Base-by-base conservation (phyloP, 73 alveolate species). In the Symbiodinium pilosum region DNA sequence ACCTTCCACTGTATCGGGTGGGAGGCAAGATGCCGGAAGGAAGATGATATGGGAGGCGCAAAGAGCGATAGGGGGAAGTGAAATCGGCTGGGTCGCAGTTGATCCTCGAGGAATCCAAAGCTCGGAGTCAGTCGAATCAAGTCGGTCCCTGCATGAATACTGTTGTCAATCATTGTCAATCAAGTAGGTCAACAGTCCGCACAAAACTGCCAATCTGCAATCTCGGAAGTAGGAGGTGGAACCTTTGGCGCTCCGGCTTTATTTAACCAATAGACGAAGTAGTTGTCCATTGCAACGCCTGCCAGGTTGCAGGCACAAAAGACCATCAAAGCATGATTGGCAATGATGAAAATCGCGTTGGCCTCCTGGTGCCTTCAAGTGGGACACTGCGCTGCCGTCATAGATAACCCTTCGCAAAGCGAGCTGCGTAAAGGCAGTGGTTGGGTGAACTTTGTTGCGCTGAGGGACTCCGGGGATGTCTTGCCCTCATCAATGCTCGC, bases 281-380 rank as follows among this genome's bases (percentile, higher is more conserved):
- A 87, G 94, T 87, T 87, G 94, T 87, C 94, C 52, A 20, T 24
- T 32, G 94, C 94, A 36, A 87, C 94, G 12, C 94, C 94, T 87
- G 86, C 86, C 3, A 14, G 6, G 28, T 8, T 24, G 86, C 12
- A 30, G 40, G 12, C 86, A 34, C 42, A 38, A 73, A 30, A 14
- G 7, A 20, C 87, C 51, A 32, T 36, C n/a, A n/a, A n/a, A n/a
- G n/a, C n/a, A 16, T 36, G 32, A 39, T 77, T 36, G 6, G 21
- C 43, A 8, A 5, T 0, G 26, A 30, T 24, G 54, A 39, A 40
- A 9, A 14, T 20, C 5, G 24, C 32, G 43, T 40, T 52, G 40
- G 69, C 94, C 94, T 87, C 94, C 94, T 26, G 94, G 94, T 3
- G 94, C 68, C 43, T 87, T 87, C 86, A 87, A 51, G 11, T 77